phyloP scores from a whole-genome alignment of 2,329 filamentous ascomycete genomes.

The Chrysoporthe deuterocubensis region DNA sequence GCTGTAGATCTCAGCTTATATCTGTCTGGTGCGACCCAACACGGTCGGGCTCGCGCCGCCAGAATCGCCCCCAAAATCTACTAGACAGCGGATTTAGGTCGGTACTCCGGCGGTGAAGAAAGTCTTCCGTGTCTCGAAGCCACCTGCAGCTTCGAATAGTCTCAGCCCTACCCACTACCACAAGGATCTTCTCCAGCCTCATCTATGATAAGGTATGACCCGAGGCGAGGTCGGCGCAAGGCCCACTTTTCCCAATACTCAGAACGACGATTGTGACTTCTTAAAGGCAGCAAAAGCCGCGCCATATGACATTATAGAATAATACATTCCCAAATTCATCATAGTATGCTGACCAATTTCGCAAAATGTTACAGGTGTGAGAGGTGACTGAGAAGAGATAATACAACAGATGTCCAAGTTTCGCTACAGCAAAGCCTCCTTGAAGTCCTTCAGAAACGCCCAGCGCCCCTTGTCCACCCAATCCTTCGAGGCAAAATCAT shows the following conservation, averaged over 20 bases:
- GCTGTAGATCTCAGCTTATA: not conserved
- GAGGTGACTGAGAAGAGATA: not conserved
- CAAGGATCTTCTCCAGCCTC: not conserved
- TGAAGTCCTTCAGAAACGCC: slow-evolving; percentile 56
- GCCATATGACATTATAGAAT: too few relatives aligned
- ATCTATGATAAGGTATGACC: not conserved
- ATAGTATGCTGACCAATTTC: too few relatives aligned
- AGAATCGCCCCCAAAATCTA: not conserved
- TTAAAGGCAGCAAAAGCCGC: not conserved
- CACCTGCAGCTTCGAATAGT: not conserved
- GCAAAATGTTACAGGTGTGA: not conserved
- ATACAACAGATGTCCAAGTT: not conserved
- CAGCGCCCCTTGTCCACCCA: slow-evolving; percentile 50
- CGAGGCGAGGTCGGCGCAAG: not conserved
- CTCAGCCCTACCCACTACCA: not conserved
- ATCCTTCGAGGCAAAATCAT: slow-evolving; percentile 50
- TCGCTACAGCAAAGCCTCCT: slow-evolving; percentile 1
- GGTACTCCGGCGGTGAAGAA: not conserved
- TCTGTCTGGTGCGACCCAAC: not conserved
- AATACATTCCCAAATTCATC: too few relatives aligned
- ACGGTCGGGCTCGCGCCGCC: not conserved
- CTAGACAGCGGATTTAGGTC: not conserved
- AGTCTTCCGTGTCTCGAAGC: slow-evolving; percentile 2
- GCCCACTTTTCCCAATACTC: not conserved
- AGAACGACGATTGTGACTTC: not conserved